Evolutionary conservation across 1,139 yeast species (phyloP).

Genomic region (Geotrichum europaeum): DNA sequence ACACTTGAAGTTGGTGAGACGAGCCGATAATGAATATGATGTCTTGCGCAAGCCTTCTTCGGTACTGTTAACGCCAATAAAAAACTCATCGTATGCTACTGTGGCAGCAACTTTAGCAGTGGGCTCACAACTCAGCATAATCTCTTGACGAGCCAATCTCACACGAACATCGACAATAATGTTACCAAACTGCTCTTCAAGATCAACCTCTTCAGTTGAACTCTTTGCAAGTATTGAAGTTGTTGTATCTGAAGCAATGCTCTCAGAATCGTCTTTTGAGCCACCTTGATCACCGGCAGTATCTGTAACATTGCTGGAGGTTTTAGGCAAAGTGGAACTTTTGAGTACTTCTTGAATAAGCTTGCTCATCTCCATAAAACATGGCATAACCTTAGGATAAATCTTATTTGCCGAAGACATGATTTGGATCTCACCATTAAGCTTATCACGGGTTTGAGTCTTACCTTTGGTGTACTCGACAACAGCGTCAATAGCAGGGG

Average conservation of each 20-base stretch:
- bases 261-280: conserved; percentile 23
- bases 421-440: conserved; percentile 52
- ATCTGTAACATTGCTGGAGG: not conserved
- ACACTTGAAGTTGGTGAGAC: conserved; percentile 51
- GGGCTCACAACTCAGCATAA: conserved; percentile 85
- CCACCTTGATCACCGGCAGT: conserved; percentile 28
- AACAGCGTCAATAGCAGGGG: conserved; percentile 69
- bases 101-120: conserved; percentile 87
- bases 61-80: conserved; percentile 51
- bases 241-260: not conserved
- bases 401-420: conserved; percentile 70
- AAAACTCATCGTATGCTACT: conserved; percentile 63
- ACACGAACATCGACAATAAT: conserved; percentile 62
- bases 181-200: conserved; percentile 33
- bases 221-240: not conserved
- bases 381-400: conserved; percentile 73
- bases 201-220: conserved; percentile 6
- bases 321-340: conserved; percentile 9
- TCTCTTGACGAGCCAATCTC: conserved; percentile 62
- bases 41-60: conserved; percentile 26
- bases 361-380: conserved; percentile 50
- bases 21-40: conserved; percentile 41
- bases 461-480: conserved; percentile 39
- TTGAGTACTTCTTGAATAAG: conserved; percentile 25
- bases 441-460: conserved; percentile 39